Base-by-base conservation (phyloP, 148 eudicot species). In the Mesembryanthemum crystallinum region DNA sequence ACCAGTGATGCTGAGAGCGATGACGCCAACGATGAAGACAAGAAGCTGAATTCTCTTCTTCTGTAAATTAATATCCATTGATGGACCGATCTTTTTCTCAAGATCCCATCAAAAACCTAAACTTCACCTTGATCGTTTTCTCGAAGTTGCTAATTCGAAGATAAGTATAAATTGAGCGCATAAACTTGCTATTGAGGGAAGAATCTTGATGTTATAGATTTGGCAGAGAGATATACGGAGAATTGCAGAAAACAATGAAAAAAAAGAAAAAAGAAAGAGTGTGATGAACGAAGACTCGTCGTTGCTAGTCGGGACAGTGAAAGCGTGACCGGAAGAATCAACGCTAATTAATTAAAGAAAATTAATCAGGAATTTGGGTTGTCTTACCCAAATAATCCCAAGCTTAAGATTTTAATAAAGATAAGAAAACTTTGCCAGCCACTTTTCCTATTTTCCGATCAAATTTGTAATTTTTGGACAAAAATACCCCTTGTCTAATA, bases 1-100 rank as follows among this genome's bases (percentile, higher is more conserved):
- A 89, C 97, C 94, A 29, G 84, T 77, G 77, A 91, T 82, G 55
- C 90, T 82, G 81, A 91, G 93, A 71, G 65, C 77, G 63, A 88
- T 77, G 39, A 88, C 43, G 18, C 83, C 97, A 74, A 78, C 80
- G 62, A 88, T 35, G 74, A 82, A 83, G 71, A 80, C 4, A 10
- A 91, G 32, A 60, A 85, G 51, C 43, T 82, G 87, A 74, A 85
- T 58, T 71, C 87, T 85, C 75, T 80, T 89, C 83, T 85, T 89
- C 77, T 84, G 72, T 59, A 88, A 72, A 72, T 62, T 76, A 42
- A 87, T 47, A 83, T 85, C 86, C 86, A 85, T 85, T 23, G 77
- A 45, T 28, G 74, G 71, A 15, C 7, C 5, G 21, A 65, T 51
- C 9, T 60, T 75, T 17, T 27, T 14, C 52, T 73, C 64, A 76